Evolutionary conservation across 495 filamentous ascomycete genomes (phyloP).

Genomic region (Chaetomidium leptoderma): DNA sequence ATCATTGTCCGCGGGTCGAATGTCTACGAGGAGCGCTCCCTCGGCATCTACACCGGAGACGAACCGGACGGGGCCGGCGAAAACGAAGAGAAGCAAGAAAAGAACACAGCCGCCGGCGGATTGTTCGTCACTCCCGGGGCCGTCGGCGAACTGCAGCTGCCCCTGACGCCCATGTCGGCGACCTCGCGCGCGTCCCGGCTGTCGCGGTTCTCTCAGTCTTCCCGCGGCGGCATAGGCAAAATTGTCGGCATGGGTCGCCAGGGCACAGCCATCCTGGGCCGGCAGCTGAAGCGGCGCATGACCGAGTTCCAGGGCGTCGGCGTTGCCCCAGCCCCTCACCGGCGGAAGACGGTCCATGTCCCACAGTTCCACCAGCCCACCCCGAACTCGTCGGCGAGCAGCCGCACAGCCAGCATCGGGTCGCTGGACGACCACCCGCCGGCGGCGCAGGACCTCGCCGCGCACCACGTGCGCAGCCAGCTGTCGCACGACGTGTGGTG

Average conservation of each 20-base stretch:
- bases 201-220: background rate
- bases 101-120: background rate
- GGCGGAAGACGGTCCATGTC: background rate
- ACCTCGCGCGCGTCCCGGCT: constrained; percentile 29
- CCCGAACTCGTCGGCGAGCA: background rate
- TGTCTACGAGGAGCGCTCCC: constrained; percentile 61
- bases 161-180: constrained; percentile 6
- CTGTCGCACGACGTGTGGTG: constrained; percentile 86
- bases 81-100: constrained; percentile 17
- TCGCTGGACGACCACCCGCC: background rate
- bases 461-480: constrained; percentile 47
- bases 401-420: constrained; percentile 3
- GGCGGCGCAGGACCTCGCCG: background rate
- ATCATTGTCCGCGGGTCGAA: constrained; percentile 66
- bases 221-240: constrained; percentile 7
- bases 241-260: constrained; percentile 32
- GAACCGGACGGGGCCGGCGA: constrained; percentile 3
- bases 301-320: constrained; percentile 15
- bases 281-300: constrained; percentile 55
- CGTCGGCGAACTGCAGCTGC: background rate
- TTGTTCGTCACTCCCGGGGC: background rate
- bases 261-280: constrained; percentile 42
- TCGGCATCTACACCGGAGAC: constrained; percentile 64
- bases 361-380: background rate
- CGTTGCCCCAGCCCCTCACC: background rate